These are phyloP conservation scores for Cystobasidium sp. DNA, from an alignment of 1,284 basidiomycete genomes.

Conservation along the genomic window DNA sequence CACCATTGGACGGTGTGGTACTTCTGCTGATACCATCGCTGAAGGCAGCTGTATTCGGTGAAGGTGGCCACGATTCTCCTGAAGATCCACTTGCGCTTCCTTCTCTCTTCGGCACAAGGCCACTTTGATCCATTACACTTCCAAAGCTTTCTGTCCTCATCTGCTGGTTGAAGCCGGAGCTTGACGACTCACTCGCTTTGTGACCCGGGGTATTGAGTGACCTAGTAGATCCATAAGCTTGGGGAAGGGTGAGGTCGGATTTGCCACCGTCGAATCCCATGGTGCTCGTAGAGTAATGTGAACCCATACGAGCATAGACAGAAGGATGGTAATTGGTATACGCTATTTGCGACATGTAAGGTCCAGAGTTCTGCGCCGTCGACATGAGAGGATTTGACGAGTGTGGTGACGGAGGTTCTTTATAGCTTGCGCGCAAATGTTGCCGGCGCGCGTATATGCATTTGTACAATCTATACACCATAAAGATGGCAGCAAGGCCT, in stretches of 20 bases:
- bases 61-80: constrained; percentile 10
- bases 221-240: not conserved
- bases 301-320: constrained; percentile 25
- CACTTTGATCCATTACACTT: not conserved
- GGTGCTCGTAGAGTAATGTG: constrained; percentile 3
- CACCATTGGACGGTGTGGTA: not conserved
- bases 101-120: not conserved
- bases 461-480: constrained; percentile 48
- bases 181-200: not conserved
- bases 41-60: constrained; percentile 4
- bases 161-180: constrained; percentile 3
- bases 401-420: constrained; percentile 11
- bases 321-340: constrained; percentile 21
- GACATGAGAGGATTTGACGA: constrained; percentile 19
- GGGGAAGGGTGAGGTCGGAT: not conserved
- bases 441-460: constrained; percentile 33
- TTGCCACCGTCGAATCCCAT: constrained; percentile 12
- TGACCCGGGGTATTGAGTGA: not conserved
- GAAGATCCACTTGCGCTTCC: constrained; percentile 15
- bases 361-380: not conserved
- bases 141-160: constrained; percentile 13
- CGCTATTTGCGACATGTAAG: constrained; percentile 10
- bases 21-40: constrained; percentile 8
- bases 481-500: constrained; percentile 40
- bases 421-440: constrained; percentile 7